Evolutionary conservation across 2,329 filamentous ascomycete genomes (phyloP).

Genomic region (Xylaria sp.): DNA sequence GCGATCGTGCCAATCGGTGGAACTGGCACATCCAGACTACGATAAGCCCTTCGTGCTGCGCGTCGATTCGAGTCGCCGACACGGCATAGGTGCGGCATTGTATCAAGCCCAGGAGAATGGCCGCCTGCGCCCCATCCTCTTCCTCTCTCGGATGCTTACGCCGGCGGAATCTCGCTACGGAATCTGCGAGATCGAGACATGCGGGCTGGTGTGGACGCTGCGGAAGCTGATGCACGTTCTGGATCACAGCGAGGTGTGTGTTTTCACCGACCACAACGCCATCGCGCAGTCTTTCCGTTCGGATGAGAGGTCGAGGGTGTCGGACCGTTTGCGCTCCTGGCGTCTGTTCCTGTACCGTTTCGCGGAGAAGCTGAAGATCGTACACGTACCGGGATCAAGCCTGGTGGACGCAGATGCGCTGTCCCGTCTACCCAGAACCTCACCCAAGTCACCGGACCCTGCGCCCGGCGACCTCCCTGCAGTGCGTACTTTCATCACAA

Average conservation of each 20-base stretch:
- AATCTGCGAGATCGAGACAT: neutral
- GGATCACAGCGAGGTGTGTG: neutral
- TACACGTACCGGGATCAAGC: neutral
- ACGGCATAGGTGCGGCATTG: neutral
- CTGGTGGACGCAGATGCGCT: neutral
- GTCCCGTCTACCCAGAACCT: neutral
- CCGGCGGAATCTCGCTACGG: neutral
- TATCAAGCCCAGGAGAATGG: neutral
- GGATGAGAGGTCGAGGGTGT: neutral
- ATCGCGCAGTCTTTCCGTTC: neutral
- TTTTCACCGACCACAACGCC: neutral
- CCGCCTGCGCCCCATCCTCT: neutral
- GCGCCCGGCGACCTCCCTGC: no score
- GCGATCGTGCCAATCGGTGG: neutral
- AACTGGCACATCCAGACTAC: neutral
- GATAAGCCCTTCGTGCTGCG: neutral
- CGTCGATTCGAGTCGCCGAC: neutral
- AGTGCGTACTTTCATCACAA: neutral
- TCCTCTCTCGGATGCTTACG: neutral
- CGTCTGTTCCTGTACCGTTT: neutral
- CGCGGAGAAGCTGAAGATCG: neutral
- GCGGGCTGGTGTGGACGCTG: neutral
- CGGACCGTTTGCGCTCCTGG: neutral
- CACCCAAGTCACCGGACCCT: neutral
- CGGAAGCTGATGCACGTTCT: neutral